phyloP scores from a whole-genome alignment of 2,329 filamentous ascomycete species.

The Colletotrichum lupini region DNA sequence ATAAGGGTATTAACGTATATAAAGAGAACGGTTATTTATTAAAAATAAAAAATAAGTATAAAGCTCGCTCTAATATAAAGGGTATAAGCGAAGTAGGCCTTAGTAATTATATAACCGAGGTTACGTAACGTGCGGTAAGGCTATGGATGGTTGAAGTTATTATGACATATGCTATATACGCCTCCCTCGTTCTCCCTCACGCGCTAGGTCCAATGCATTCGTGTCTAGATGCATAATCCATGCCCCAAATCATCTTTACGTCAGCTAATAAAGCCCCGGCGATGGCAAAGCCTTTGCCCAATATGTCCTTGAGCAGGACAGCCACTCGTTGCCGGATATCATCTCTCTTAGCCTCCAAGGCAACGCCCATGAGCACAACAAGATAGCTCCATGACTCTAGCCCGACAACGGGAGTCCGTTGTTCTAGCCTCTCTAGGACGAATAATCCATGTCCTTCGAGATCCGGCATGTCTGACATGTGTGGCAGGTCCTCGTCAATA shows the following conservation, averaged over 20 bases:
- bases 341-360: background rate
- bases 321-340: slow-evolving; percentile 5
- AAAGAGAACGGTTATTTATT: too few species aligned
- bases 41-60: accelerated
- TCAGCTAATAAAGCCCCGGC: background rate
- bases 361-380: slow-evolving; percentile 4
- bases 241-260: slow-evolving; percentile 4
- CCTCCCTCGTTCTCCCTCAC: background rate
- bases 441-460: slow-evolving; percentile 5
- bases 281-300: slow-evolving; percentile 11
- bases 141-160: too few species aligned
- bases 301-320: background rate
- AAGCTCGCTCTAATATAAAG: too few species aligned
- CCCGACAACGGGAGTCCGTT: background rate
- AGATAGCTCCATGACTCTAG: slow-evolving; percentile 22
- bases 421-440: slow-evolving; percentile 19
- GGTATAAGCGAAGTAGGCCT: too few species aligned
- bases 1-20: too few species aligned
- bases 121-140: too few species aligned
- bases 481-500: slow-evolving; percentile 15
- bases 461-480: background rate
- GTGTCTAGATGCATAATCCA: background rate
- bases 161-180: too few species aligned
- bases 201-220: background rate
- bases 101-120: too few species aligned